Percentiles rank a stretch among this genome's conserved stretches.
phyloP scores from a whole-genome alignment of 495 filamentous ascomycete genomes.

The Amphirosellinia nigrospora region DNA sequence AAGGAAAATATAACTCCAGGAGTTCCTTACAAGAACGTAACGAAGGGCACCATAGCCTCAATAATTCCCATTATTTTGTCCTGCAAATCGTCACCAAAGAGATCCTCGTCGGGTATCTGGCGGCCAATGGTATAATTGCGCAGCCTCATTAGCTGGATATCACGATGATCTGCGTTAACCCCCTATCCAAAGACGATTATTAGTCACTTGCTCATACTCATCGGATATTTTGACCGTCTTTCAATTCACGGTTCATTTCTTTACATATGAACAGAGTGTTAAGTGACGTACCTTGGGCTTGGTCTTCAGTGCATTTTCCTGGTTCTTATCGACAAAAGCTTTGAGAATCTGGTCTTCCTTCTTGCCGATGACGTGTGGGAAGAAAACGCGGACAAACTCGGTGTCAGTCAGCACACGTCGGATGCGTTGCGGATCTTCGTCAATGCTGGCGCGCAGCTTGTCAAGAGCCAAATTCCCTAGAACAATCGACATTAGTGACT shows the following conservation, averaged over 20 bases:
- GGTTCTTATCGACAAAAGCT: slow-evolving; percentile 71
- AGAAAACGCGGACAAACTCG: slow-evolving; percentile 65
- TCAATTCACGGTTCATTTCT: no score
- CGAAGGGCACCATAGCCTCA: slow-evolving; percentile 67
- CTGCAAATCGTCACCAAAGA: slow-evolving; percentile 57
- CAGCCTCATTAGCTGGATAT: slow-evolving; percentile 78
- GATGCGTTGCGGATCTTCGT: slow-evolving; percentile 69
- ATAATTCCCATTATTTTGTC: slow-evolving; percentile 61
- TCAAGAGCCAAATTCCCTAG: slow-evolving; percentile 59
- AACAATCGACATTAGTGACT: neutral
- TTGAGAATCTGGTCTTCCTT: slow-evolving; percentile 62
- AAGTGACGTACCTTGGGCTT: slow-evolving; percentile 74
- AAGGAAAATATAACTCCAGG: neutral
- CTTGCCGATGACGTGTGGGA: slow-evolving; percentile 54
- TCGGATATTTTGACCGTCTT: no score
- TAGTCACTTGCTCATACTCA: slow-evolving; percentile 43
- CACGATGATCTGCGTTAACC: slow-evolving; percentile 71
- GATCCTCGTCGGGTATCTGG: slow-evolving; percentile 63
- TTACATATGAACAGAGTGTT: neutral
- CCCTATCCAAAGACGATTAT: slow-evolving; percentile 44
- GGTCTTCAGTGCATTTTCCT: slow-evolving; percentile 77
- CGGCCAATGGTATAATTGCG: slow-evolving; percentile 75
- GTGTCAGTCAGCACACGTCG: slow-evolving; percentile 66
- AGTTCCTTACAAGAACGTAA: slow-evolving; percentile 41
- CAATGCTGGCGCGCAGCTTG: slow-evolving; percentile 73